Conservation (phyloP, 2,329 filamentous ascomycete species). For the Xylaria sp. region DNA sequence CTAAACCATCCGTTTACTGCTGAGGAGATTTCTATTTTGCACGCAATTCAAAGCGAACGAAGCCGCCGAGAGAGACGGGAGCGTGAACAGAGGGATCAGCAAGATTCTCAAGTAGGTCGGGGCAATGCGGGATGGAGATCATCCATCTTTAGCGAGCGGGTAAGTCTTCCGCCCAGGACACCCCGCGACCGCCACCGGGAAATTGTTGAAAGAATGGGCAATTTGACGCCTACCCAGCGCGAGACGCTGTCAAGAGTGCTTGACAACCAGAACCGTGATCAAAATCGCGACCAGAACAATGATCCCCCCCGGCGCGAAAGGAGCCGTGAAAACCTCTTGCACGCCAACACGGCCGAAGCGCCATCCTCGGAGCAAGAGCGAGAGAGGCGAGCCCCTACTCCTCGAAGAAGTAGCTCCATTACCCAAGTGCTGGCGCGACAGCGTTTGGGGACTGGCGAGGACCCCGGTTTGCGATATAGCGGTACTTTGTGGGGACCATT, state of each 20-base stretch:
- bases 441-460: constrained; percentile 19
- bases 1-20: constrained; percentile 48
- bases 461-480: constrained; percentile 12
- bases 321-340: constrained; percentile 21
- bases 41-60: constrained; percentile 51
- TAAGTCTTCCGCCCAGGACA: constrained; percentile 28
- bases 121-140: constrained; percentile 28
- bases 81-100: constrained; percentile 33
- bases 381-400: constrained; percentile 29
- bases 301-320: constrained; percentile 23
- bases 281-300: constrained; percentile 6
- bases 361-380: constrained; percentile 30
- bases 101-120: constrained; percentile 22
- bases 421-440: constrained; percentile 29
- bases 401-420: constrained; percentile 29
- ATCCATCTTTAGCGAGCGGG: constrained; percentile 30
- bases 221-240: constrained; percentile 28
- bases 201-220: constrained; percentile 16
- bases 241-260: constrained; percentile 32
- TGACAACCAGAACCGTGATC: constrained; percentile 30
- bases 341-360: constrained; percentile 17
- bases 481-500: constrained; percentile 24
- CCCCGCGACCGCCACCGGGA: constrained; percentile 18
- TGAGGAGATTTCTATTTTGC: constrained; percentile 52
- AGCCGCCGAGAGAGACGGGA: constrained; percentile 40